Evolutionary conservation across 139 green algal genomes (phyloP).

Genomic region (Micromonas pusilla): DNA sequence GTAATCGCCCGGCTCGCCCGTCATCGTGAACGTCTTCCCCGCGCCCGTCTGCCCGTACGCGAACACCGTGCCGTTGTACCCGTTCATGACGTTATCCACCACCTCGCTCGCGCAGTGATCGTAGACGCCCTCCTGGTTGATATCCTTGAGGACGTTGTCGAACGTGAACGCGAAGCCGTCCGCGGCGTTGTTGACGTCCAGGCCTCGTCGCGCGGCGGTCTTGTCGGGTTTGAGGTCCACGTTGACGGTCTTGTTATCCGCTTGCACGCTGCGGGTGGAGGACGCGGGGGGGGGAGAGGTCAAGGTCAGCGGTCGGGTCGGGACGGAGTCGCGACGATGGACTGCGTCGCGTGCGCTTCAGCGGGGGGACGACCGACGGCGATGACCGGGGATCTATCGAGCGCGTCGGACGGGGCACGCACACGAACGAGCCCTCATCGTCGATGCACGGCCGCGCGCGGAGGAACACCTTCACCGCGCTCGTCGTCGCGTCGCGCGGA

Average conservation of each 20-base stretch:
- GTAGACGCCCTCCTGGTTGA: slow-evolving; percentile 59
- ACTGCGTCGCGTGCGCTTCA: too few species aligned
- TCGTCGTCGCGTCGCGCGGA: too few species aligned
- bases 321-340: too few species aligned
- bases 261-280: slow-evolving; percentile 5
- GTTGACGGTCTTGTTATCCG: slow-evolving; percentile 19
- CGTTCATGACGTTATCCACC: slow-evolving; percentile 55
- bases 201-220: slow-evolving; percentile 24
- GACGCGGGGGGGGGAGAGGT: background rate
- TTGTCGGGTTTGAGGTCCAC: slow-evolving; percentile 39
- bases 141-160: slow-evolving; percentile 60
- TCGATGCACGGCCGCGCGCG: background rate
- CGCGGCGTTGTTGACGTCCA: slow-evolving; percentile 58
- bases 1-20: slow-evolving; percentile 48
- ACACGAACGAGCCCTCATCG: background rate
- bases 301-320: too few species aligned
- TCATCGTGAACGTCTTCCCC: slow-evolving; percentile 78
- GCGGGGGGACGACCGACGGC: too few species aligned
- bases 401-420: background rate
- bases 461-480: background rate
- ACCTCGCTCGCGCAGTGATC: slow-evolving; percentile 47
- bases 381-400: too few species aligned
- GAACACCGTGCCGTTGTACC: slow-evolving; percentile 72
- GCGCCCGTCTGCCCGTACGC: slow-evolving; percentile 71
- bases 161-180: slow-evolving; percentile 60